Base-by-base conservation (phyloP, 2,329 filamentous ascomycete genomes). In the Ceratocystis diversiconidia region DNA sequence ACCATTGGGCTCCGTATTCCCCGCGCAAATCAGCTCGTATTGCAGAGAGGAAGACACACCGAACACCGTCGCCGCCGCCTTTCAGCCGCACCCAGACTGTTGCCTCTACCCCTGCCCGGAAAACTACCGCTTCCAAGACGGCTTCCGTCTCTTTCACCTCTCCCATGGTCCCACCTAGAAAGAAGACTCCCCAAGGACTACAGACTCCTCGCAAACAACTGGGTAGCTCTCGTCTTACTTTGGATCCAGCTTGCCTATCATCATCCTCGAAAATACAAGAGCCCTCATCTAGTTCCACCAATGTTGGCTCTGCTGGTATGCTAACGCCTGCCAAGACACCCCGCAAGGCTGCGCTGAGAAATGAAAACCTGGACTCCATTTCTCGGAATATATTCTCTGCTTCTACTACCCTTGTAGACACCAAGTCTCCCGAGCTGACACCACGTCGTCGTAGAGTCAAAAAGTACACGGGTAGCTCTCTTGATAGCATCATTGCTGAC, bases 301-400 rank as follows among this genome's bases (percentile, higher is more conserved):
- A 70, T 73, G 55, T 71, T 74, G 65, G 79, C 78, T 69, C 87
- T 89, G 65, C 52, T 17, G 66, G 66, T 81, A 82, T 92, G 59
- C 88, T 87, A 17, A 92, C 89, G 2, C 89, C 89, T 1, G 82
- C 85, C 69, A 92, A 92, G 77, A 92, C 89, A 2, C 89, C 85
- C 2, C 81, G 81, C 74, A 89, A 88, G 77, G 78, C 81, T 60
- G 78, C 79, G 1, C 78, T 77, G 19, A 76, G 77, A 70, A 78
- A 81, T 71, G 77, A 77, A 30, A 75, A 79, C 68, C 79, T 86
- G 66, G 76, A 78, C 61, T 75, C 78, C 1, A 77, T 87, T 68
- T 81, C 84, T 32, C 81, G 83, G 72, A 85, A 80, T 71, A 77
- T 88, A 17, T 87, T 89, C 68, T 48, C 57, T 12, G 60, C 32